Evolutionary conservation across 441 rosid genomes (phyloP), one percentile per base, ranked within the genome.

Genomic region (Mallotus repandus): DNA sequence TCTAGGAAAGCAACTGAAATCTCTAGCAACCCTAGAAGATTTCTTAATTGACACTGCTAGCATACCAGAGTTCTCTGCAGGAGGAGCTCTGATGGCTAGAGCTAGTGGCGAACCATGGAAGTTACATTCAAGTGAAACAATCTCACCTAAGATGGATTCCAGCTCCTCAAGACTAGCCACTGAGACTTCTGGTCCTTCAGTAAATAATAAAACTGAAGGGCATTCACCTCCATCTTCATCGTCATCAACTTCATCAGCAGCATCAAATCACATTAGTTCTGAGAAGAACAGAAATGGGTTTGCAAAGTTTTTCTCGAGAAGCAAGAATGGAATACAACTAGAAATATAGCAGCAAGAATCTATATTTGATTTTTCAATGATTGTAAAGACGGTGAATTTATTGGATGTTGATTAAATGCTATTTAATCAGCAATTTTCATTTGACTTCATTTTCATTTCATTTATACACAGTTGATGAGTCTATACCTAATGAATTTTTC

Each of bases 11-110:
- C 98, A 92, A 76, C 81, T 94, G 67, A 89, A 90, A 59, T 92
- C 97, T 78, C 90, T 94, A 67, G 98, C 97, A 73, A 90, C 97
- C 29, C 84, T 92, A 18, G 98, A 94, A 80, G 97, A 94, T 81
- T 94, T 94, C 88, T 85, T 94, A 76, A 82, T 86, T 1, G 97
- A 92, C 82, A 89, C 97, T 57, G 76, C 81, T 10, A 81, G 85
- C 80, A 77, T 89, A 71, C 87, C 89, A 0, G 87, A 82, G 60
- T 79, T 84, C 22, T 64, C 83, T 72, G 61, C 70, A 2, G 79
- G 73, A 67, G 81, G 71, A 81, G 70, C 85, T 35, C 41, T 56
- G 67, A 60, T 72, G 71, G 52, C 82, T 11, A 68, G 66, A 61
- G 72, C 74, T 56, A 66, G 69, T 70, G 84, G 73, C 68, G 96